phyloP scores from a whole-genome alignment of 495 filamentous ascomycete genomes.

The Opeltia flavorubescens region DNA sequence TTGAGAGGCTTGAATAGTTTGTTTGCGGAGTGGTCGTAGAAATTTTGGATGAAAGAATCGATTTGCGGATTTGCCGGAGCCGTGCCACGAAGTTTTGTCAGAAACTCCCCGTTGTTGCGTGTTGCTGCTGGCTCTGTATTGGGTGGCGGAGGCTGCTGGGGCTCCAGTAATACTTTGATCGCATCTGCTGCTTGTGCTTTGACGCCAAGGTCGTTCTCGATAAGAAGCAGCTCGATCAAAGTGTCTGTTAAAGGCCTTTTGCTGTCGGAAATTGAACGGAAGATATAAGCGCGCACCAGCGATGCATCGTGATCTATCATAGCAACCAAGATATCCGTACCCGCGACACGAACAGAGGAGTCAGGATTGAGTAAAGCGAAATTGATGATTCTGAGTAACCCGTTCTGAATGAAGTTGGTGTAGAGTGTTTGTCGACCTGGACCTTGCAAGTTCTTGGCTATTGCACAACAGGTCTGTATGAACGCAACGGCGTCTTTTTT shows the following conservation, averaged over 20 bases:
- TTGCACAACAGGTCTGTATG: conserved; percentile 89
- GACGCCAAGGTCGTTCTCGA: conserved; percentile 84
- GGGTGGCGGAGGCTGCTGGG: conserved; percentile 38
- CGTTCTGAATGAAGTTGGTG: conserved; percentile 75
- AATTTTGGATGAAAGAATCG: conserved; percentile 67
- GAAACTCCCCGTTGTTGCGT: conserved; percentile 40
- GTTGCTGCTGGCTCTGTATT: conserved; percentile 18
- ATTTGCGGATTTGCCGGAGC: conserved; percentile 55
- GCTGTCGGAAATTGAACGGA: conserved; percentile 78
- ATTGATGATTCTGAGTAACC: conserved; percentile 78
- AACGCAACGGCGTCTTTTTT: conserved; percentile 93
- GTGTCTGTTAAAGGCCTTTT: conserved; percentile 82
- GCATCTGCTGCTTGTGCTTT: conserved; percentile 94
- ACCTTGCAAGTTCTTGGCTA: conserved; percentile 86
- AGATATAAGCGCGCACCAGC: conserved; percentile 87
- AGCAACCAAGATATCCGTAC: conserved; percentile 84
- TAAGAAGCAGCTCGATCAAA: conserved; percentile 79
- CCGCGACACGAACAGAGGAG: conserved; percentile 74
- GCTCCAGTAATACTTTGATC: conserved; percentile 85
- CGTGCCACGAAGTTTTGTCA: conserved; percentile 40
- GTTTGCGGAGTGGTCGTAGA: conserved; percentile 81
- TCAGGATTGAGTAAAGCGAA: conserved; percentile 79
- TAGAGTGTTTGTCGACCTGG: conserved; percentile 69
- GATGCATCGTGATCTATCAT: conserved; percentile 91
- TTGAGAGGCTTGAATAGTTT: conserved; percentile 80